These are phyloP conservation scores for Penicillium arizonense DNA, from an alignment of 495 filamentous ascomycete species.

Conservation along the genomic window DNA sequence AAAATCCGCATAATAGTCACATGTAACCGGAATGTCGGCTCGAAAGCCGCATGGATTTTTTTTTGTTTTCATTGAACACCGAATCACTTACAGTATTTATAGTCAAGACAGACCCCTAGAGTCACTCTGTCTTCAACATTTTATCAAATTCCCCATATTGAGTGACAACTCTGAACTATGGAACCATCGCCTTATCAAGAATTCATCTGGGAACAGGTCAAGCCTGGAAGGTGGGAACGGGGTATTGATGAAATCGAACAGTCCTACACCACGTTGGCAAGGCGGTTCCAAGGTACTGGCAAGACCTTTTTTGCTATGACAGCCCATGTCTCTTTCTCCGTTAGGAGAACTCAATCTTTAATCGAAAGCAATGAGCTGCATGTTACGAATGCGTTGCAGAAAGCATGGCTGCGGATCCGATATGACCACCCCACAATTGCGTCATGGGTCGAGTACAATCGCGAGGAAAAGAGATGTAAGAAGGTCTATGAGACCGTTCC, in stretches of 20 bases:
- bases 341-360: background rate
- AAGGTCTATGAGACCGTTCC: slow-evolving; percentile 36
- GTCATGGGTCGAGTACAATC: slow-evolving; percentile 30
- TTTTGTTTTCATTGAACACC: too few species aligned
- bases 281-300: slow-evolving; percentile 35
- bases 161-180: slow-evolving; percentile 22
- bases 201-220: slow-evolving; percentile 4
- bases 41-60: too few species aligned
- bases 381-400: slow-evolving; percentile 29
- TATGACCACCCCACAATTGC: slow-evolving; percentile 45
- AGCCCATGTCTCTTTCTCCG: slow-evolving; percentile 19
- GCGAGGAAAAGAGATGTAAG: slow-evolving; percentile 23
- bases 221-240: slow-evolving; percentile 33
- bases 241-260: slow-evolving; percentile 45
- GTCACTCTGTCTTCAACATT: too few species aligned
- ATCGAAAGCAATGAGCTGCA: background rate
- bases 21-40: too few species aligned
- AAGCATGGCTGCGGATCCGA: slow-evolving; percentile 41
- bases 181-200: slow-evolving; percentile 18
- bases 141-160: too few species aligned
- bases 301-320: slow-evolving; percentile 40
- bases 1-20: too few species aligned
- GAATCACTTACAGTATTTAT: too few species aligned
- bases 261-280: slow-evolving; percentile 37
- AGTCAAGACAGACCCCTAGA: too few species aligned